phyloP scores from a whole-genome alignment of 2,329 filamentous ascomycete species.

The Scytalidium lignicola region DNA sequence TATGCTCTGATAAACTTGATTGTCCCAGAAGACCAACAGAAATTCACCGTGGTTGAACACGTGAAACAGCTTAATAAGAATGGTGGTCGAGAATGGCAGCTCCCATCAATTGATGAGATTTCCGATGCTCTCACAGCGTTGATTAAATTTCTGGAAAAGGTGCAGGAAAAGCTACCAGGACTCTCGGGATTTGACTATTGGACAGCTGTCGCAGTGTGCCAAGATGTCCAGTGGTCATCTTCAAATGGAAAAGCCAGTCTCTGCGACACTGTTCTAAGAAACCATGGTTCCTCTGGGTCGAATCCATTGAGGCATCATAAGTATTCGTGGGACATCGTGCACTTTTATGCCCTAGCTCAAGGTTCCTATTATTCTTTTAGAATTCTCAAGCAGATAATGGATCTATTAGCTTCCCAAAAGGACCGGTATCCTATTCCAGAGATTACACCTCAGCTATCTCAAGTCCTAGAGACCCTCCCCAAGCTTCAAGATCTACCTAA shows the following conservation, averaged over 20 bases:
- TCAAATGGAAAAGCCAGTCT: constrained; percentile 16
- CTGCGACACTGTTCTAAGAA: constrained; percentile 4
- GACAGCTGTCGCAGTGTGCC: constrained; percentile 20
- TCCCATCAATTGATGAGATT: constrained; percentile 19
- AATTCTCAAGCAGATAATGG: constrained; percentile 24
- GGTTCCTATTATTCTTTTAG: constrained; percentile 28
- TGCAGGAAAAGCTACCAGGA: constrained; percentile 10
- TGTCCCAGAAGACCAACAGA: constrained; percentile 17
- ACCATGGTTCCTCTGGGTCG: not conserved
- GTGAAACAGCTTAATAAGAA: constrained; percentile 20
- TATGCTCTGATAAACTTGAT: constrained; percentile 46
- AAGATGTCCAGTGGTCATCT: constrained; percentile 24
- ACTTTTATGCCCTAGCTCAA: constrained; percentile 26
- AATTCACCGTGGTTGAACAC: constrained; percentile 22
- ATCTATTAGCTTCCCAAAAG: constrained; percentile 10
- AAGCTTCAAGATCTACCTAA: constrained; percentile 12
- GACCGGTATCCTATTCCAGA: constrained; percentile 2
- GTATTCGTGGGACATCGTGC: constrained; percentile 27
- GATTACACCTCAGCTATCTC: constrained; percentile 7
- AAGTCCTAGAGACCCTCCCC: constrained; percentile 17
- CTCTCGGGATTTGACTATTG: constrained; percentile 16
- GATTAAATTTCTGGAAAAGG: constrained; percentile 8
- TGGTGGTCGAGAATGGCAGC: constrained; percentile 19
- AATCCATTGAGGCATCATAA: constrained; percentile 4
- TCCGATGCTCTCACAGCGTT: constrained; percentile 17